A percentile compares a stretch with the other conserved stretches of the same genome.
Conservation (phyloP, 1,284 basidiomycete species). For the Boletus chippewaensis region DNA sequence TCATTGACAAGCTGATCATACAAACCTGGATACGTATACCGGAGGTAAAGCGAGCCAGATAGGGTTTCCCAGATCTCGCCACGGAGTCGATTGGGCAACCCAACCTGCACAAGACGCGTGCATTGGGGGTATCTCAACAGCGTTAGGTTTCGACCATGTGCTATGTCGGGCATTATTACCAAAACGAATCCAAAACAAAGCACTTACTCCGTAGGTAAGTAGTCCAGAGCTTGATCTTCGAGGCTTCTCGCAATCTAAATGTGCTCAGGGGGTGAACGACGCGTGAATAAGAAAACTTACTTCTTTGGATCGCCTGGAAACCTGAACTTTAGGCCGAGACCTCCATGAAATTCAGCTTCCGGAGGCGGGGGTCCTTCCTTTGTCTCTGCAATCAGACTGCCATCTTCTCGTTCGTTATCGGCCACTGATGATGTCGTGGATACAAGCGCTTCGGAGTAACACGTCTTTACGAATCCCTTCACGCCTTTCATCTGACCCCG, state of each 20-base stretch:
- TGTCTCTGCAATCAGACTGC: conserved; percentile 51
- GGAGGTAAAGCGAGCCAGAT: conserved; percentile 89
- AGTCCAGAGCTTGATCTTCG: conserved; percentile 96
- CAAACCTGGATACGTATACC: conserved; percentile 81
- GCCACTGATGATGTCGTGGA: conserved; percentile 45
- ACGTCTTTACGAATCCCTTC: conserved; percentile 86
- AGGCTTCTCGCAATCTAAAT: conserved; percentile 82
- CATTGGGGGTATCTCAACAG: conserved; percentile 96
- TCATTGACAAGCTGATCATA: conserved; percentile 79
- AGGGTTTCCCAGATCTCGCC: conserved; percentile 99
- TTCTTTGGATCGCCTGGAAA: conserved; percentile 94
- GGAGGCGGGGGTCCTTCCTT: conserved; percentile 42
- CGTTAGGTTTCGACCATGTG: conserved; percentile 83
- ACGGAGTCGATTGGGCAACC: conserved; percentile 88
- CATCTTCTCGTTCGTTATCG: conserved; percentile 62
- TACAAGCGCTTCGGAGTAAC: conserved; percentile 93
- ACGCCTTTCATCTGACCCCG: conserved; percentile 90
- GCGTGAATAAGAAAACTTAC: conserved; percentile 37
- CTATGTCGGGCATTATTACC: conserved; percentile 33
- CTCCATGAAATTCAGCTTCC: conserved; percentile 71
- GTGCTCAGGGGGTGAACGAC: conserved; percentile 12
- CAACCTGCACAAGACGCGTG: conserved; percentile 94
- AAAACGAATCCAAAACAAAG: not conserved
- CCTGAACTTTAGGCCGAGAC: conserved; percentile 82
- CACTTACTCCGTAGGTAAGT: conserved; percentile 74